phyloP scores from a whole-genome alignment of 352 stramenopile species.

The Phytophthora lateralis region DNA sequence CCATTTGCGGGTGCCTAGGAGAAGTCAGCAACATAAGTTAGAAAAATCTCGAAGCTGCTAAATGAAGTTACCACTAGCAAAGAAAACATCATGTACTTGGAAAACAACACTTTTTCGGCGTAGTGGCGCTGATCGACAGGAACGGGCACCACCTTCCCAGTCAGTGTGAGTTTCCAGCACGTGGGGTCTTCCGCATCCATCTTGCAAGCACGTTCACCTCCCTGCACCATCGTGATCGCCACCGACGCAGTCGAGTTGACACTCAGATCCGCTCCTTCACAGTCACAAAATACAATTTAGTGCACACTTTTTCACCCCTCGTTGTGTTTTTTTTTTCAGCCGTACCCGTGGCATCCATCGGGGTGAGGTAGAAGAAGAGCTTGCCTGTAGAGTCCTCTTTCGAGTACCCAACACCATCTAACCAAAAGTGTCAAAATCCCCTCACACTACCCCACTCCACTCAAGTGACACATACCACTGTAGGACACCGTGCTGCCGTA shows the following conservation, averaged over 20 bases:
- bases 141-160: conserved; percentile 59
- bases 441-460: background rate
- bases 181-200: conserved; percentile 76
- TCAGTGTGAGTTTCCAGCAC: conserved; percentile 71
- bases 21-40: conserved; percentile 2
- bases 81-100: conserved; percentile 48
- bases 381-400: conserved; percentile 59
- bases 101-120: conserved; percentile 69
- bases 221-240: conserved; percentile 65
- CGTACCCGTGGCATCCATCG: conserved; percentile 51
- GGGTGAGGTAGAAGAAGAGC: conserved; percentile 77
- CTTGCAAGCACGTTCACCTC: conserved; percentile 55
- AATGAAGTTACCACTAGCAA: background rate
- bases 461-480: conserved; percentile 47
- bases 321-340: too few species aligned
- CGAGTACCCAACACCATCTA: conserved; percentile 63
- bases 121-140: conserved; percentile 42
- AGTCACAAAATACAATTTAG: background rate
- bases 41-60: background rate
- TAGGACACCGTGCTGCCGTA: conserved; percentile 70
- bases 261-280: conserved; percentile 50
- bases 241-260: conserved; percentile 61
- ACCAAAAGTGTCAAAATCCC: background rate
- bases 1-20: conserved; percentile 71
- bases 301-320: background rate